Evolutionary conservation across 164 flowering plant genomes (phyloP), one percentile per base, ranked within the genome.

Genomic region (Protea cynaroides): DNA sequence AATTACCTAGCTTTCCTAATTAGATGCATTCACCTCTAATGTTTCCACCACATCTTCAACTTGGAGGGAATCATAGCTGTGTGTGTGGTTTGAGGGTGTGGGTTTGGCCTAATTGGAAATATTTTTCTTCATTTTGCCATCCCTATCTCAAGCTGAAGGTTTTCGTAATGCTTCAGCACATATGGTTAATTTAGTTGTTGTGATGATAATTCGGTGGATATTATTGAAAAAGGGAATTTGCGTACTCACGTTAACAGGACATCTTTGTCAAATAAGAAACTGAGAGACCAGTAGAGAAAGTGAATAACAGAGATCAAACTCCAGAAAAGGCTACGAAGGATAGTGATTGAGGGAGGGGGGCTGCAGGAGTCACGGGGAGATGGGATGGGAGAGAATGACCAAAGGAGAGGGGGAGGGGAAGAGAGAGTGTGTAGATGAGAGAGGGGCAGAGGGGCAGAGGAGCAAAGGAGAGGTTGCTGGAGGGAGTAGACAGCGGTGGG

Each of bases 11-110:
- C 6, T 71, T 78, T 52, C 78, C 91, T 3, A 71, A 70, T 61
- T 82, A 86, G 87, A 79, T 75, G 70, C 89, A 94, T 1, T 75
- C 73, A 60, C 69, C 76, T 2, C 76, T 83, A 0, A 72, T 84
- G 75, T 80, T 75, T 69, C 54, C 74, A 8, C 61, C 50, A 19
- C 71, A 72, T 19, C 34, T 67, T 34, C 65, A 29, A 2, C 69
- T 43, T 11, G 59, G 49, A 12, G 62, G 49, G 23, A 24, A 19
- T 44, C 19, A 34, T 61, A 61, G 59, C 36, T 36, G 61, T 50
- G 14, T 18, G 8, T n/a, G n/a, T n/a, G 49, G 50, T 0, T 71
- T 69, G 49, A 64, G 61, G 2, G 21, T n/a, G n/a, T 0, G 75
- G 67, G 4, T 71, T 78, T 52, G n/a, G n/a, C 79, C 91, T 3